phyloP scores from a whole-genome alignment of 2,329 filamentous ascomycete species.

The Aspergillus aculeatinus region DNA sequence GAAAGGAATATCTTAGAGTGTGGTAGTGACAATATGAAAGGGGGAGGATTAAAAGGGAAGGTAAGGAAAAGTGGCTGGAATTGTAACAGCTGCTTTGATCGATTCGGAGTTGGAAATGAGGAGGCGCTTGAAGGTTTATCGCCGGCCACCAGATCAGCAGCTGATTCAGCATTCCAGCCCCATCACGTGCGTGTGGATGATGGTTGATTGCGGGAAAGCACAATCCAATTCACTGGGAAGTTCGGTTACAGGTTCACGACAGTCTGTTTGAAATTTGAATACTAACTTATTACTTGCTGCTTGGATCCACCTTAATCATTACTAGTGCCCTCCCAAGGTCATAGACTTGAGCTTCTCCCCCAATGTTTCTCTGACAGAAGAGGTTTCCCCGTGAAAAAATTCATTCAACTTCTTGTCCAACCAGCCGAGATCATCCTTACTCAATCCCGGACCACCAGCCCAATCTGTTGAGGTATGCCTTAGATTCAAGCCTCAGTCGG shows the following conservation, averaged over 20 bases:
- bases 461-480: conserved; percentile 43
- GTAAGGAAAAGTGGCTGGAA: conserved; percentile 11
- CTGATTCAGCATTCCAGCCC: conserved; percentile 15
- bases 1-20: background rate
- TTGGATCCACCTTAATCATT: background rate
- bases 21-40: background rate
- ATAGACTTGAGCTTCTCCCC: background rate
- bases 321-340: background rate
- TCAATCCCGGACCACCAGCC: conserved; percentile 70
- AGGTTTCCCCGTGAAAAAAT: conserved; percentile 46
- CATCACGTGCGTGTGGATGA: conserved; percentile 7
- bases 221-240: background rate
- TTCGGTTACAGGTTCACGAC: background rate
- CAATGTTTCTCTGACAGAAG: background rate
- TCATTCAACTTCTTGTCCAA: conserved; percentile 61
- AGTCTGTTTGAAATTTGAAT: too few relatives aligned
- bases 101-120: conserved; percentile 5
- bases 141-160: conserved; percentile 6
- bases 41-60: conserved; percentile 5
- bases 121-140: conserved; percentile 12
- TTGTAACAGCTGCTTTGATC: conserved; percentile 4
- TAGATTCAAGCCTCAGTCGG: conserved; percentile 6
- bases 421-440: conserved; percentile 69
- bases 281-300: too few relatives aligned
- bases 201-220: background rate